Percentiles rank a stretch among this genome's conserved stretches.
These are phyloP conservation scores for Dothideomycetes sp. DNA, from an alignment of 2,329 filamentous ascomycete genomes.

Conservation along the genomic window DNA sequence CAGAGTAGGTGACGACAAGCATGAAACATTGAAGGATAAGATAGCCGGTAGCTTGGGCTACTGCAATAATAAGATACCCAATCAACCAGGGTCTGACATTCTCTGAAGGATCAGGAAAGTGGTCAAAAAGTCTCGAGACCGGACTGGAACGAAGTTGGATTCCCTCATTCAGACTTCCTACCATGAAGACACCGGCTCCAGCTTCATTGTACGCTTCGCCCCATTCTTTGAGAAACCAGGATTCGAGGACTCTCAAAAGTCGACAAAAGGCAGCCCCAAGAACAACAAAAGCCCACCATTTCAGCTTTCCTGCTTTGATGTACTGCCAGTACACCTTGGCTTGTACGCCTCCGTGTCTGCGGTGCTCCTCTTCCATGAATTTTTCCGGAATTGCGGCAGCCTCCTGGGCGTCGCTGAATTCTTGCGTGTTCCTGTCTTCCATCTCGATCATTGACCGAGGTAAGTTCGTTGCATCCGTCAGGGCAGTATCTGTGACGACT, in stretches of 20 bases:
- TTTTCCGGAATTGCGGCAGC: constrained; percentile 53
- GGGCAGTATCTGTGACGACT: constrained; percentile 12
- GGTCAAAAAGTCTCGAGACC: constrained; percentile 26
- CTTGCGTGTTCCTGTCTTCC: constrained; percentile 17
- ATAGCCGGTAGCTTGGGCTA: constrained; percentile 48
- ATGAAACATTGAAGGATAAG: constrained; percentile 55
- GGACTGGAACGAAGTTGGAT: constrained; percentile 6
- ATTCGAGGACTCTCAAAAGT: constrained; percentile 52
- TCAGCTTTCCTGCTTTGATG: constrained; percentile 65
- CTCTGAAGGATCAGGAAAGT: constrained; percentile 53
- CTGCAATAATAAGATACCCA: constrained; percentile 56
- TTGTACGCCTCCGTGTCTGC: constrained; percentile 65
- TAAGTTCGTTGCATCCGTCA: constrained; percentile 10
- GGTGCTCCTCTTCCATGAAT: constrained; percentile 68
- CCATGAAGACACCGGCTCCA: constrained; percentile 5
- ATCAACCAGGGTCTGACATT: constrained; percentile 66
- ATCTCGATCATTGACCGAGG: constrained; percentile 11
- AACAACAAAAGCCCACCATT: constrained; percentile 60
- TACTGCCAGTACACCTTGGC: constrained; percentile 73
- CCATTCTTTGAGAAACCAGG: constrained; percentile 81
- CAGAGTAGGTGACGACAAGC: constrained; percentile 67
- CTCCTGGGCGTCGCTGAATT: constrained; percentile 28
- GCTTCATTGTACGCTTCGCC: constrained; percentile 57
- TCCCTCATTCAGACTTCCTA: neutral
- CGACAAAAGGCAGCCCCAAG: constrained; percentile 54